A percentile compares a stretch with the other conserved stretches of the same genome.
Conservation (phyloP, 2,329 filamentous ascomycete species). For the Colletotrichum brevisporum region DNA sequence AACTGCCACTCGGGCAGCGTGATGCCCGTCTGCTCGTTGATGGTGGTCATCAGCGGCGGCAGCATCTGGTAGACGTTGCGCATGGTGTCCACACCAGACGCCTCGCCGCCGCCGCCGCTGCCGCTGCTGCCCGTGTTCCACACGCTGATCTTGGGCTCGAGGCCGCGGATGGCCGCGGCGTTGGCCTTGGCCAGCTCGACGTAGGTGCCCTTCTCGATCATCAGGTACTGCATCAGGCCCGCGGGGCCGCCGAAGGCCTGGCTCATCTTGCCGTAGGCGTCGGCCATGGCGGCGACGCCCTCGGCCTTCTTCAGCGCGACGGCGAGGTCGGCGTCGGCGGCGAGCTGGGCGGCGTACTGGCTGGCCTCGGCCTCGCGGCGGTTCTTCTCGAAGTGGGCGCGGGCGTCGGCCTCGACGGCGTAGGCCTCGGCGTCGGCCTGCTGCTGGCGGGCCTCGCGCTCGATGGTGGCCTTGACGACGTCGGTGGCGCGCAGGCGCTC, state of each 20-base stretch:
- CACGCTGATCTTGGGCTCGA: slow-evolving; percentile 90
- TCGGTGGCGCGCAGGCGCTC: slow-evolving; percentile 83
- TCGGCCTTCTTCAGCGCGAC: slow-evolving; percentile 81
- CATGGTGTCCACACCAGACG: slow-evolving; percentile 71
- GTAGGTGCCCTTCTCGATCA: slow-evolving; percentile 88
- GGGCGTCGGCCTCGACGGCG: slow-evolving; percentile 61
- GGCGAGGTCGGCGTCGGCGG: slow-evolving; percentile 72
- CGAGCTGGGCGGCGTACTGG: slow-evolving; percentile 56
- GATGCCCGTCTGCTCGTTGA: slow-evolving; percentile 91
- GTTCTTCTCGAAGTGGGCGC: slow-evolving; percentile 56
- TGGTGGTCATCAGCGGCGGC: slow-evolving; percentile 85
- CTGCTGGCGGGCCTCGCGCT: slow-evolving; percentile 77
- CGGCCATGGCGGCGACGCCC: slow-evolving; percentile 82
- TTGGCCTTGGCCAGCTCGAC: slow-evolving; percentile 84
- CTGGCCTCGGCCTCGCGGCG: slow-evolving; percentile 59
- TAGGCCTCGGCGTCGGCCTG: slow-evolving; percentile 73
- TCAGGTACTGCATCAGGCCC: slow-evolving; percentile 86
- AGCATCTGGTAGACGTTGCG: slow-evolving; percentile 88
- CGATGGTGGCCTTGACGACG: slow-evolving; percentile 82
- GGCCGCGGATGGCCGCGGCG: slow-evolving; percentile 79
- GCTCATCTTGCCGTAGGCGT: slow-evolving; percentile 81
- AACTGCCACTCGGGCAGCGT: slow-evolving; percentile 83
- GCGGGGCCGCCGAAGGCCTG: slow-evolving; percentile 82
- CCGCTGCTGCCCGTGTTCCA: slow-evolving; percentile 82
- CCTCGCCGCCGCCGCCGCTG: slow-evolving; percentile 56